A percentile compares a stretch with the other conserved stretches of the same genome.
Evolutionary conservation across 352 stramenopile species (phyloP).

Genomic region (Globisporangium spinosum): DNA sequence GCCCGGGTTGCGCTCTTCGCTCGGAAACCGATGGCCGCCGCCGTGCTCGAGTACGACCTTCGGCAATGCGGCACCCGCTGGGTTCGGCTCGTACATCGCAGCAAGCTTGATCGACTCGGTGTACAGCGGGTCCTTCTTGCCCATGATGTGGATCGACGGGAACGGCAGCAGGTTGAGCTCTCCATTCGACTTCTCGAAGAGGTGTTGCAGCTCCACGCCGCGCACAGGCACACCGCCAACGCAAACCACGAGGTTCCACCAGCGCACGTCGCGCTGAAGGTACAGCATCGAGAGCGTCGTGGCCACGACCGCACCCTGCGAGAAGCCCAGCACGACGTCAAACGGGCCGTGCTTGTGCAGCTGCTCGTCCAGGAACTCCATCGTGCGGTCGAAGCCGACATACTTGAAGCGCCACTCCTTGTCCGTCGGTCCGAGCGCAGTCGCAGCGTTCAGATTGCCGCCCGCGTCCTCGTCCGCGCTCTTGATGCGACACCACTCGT

Average conservation of each 20-base stretch:
- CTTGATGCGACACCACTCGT: constrained; percentile 58
- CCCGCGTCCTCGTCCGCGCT: constrained; percentile 22
- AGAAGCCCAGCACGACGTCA: constrained; percentile 77
- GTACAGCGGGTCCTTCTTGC: constrained; percentile 32
- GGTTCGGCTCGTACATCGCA: constrained; percentile 34
- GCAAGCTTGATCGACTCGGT: constrained; percentile 26
- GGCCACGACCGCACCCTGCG: constrained; percentile 65
- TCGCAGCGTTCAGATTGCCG: not conserved
- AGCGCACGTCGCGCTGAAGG: constrained; percentile 32
- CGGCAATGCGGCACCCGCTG: constrained; percentile 13
- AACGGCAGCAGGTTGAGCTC: constrained; percentile 38
- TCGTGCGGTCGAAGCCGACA: constrained; percentile 34
- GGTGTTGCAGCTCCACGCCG: constrained; percentile 33
- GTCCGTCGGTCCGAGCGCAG: not conserved
- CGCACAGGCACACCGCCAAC: constrained; percentile 37
- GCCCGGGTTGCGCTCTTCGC: constrained; percentile 12
- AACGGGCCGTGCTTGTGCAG: constrained; percentile 58
- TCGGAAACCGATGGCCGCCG: constrained; percentile 37
- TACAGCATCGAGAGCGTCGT: constrained; percentile 63
- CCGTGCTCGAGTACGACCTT: constrained; percentile 39
- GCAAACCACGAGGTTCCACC: constrained; percentile 55
- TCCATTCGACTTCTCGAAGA: constrained; percentile 44
- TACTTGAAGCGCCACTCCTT: constrained; percentile 20
- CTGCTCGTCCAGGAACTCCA: constrained; percentile 60
- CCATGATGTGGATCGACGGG: constrained; percentile 49